phyloP scores from a whole-genome alignment of 768 basidiomycete species.

The Pulveroboletus sp. region DNA sequence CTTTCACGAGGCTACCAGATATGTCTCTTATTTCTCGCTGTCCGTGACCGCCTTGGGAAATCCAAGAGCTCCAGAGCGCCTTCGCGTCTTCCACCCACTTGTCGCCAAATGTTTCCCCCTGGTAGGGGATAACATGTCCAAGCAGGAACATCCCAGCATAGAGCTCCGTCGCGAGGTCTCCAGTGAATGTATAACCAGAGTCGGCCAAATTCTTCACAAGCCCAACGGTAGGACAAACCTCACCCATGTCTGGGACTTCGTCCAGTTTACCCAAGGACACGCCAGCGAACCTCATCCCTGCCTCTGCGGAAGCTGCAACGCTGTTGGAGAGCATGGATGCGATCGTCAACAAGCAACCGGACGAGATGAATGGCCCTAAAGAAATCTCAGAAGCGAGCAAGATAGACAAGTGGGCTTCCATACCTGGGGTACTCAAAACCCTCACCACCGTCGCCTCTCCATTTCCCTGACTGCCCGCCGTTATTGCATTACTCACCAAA shows the following conservation, averaged over 20 bases:
- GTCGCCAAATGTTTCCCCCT: slow-evolving; percentile 5
- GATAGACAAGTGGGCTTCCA: background rate
- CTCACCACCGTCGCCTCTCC: slow-evolving; percentile 1
- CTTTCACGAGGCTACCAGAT: slow-evolving; percentile 36
- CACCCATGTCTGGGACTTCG: background rate
- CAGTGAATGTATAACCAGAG: slow-evolving; percentile 19
- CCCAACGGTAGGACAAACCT: slow-evolving; percentile 2
- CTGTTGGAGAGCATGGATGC: slow-evolving; percentile 14
- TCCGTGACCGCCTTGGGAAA: slow-evolving; percentile 5
- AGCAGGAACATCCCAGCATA: slow-evolving; percentile 21
- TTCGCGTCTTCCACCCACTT: slow-evolving; percentile 21
- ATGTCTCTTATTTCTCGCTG: slow-evolving; percentile 20
- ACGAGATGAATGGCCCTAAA: slow-evolving; percentile 22
- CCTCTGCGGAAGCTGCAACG: slow-evolving; percentile 13
- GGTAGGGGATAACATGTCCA: slow-evolving; percentile 13
- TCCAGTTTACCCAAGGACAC: background rate
- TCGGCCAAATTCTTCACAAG: slow-evolving; percentile 14
- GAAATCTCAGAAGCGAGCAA: background rate
- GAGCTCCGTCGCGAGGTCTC: slow-evolving; percentile 17
- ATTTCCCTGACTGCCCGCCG: background rate
- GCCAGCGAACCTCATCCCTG: slow-evolving; percentile 10
- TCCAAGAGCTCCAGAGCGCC: slow-evolving; percentile 31
- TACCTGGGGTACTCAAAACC: slow-evolving; percentile 21
- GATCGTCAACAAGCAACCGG: slow-evolving; percentile 13
- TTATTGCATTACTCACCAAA: slow-evolving; percentile 9